Base-by-base conservation (phyloP, 495 filamentous ascomycete genomes). In the Aspergillus affinis region DNA sequence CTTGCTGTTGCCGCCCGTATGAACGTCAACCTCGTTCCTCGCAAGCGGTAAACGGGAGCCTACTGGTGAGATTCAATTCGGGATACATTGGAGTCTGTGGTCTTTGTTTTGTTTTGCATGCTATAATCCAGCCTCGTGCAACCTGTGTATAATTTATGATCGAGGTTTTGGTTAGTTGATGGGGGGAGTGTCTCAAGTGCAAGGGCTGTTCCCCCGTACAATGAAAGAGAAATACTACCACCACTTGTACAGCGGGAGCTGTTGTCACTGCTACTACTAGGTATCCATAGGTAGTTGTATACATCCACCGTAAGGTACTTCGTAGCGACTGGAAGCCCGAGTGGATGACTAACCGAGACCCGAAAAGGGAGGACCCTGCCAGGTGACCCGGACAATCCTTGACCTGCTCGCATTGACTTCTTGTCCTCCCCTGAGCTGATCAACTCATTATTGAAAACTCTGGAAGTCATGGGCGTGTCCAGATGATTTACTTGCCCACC, bases 1-100 rank as follows among this genome's bases (percentile, higher is more conserved):
- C 68, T 84, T 60, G 91, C 82, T 69, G 87, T 91, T 51, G 79
- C 81, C 6, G 80, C 85, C 15, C 82, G 93, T 64, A 85, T 87
- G 9, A 97, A 97, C 72, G 61, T 95, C 69, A 63, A 67, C 19
- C 60, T 73, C 21, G 53, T 57, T 57, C 61, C 66, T 55, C 36
- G 36, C 36, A 41, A 41, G 13, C 66, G 53, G 53, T 55, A 55
- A 21, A 55, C 19, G 30, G 36, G 29, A 32, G 4, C 10, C 9
- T 15, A 10, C 8, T 41, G 13, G 36, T 41, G 36, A 15, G 13
- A 15, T 13, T 41, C 36, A 41, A 41, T 41, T 41, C 12, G 18
- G 48, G 18, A 51, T 50, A 17, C 19, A n/a, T 50, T 20, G 48
- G 36, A 13, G 36, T 41, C 36, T 41, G 30, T 32, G 30, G 30